A percentile compares a stretch with the other conserved stretches of the same genome.
Evolutionary conservation across 805 yeast genomes (phyloP).

Genomic region (Ogataea pini): DNA sequence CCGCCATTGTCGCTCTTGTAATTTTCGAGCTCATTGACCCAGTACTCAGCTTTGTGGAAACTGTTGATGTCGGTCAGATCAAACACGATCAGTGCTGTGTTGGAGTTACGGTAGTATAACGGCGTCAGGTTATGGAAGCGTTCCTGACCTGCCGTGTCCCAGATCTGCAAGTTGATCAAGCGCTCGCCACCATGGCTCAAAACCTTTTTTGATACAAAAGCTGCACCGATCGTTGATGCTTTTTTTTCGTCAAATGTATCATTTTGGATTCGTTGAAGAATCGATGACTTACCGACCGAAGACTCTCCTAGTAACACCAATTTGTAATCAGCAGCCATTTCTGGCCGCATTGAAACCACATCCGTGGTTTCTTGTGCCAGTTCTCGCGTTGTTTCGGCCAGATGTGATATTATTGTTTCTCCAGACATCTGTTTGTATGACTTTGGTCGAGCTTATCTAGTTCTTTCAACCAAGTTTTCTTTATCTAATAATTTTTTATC

Average conservation of each 20-base stretch:
- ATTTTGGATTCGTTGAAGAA: constrained; percentile 76
- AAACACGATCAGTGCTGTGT: constrained; percentile 84
- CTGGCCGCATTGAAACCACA: constrained; percentile 16
- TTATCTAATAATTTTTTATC: not conserved
- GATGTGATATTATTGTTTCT: constrained; percentile 23
- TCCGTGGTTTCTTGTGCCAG: not conserved
- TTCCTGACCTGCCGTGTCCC: constrained; percentile 98
- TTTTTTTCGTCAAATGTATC: constrained; percentile 74
- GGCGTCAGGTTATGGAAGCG: constrained; percentile 82
- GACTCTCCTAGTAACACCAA: constrained; percentile 49
- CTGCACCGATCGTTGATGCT: constrained; percentile 98
- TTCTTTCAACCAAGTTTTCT: not conserved
- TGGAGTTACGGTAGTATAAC: constrained; percentile 78
- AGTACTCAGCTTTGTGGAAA: constrained; percentile 74
- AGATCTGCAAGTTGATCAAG: constrained; percentile 59
- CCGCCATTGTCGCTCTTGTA: constrained; percentile 29
- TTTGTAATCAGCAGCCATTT: constrained; percentile 35
- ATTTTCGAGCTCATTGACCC: constrained; percentile 77
- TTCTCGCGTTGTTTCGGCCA: constrained; percentile 1
- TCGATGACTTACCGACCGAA: constrained; percentile 67
- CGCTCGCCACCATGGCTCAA: constrained; percentile 35
- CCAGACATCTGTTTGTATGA: constrained; percentile 5
- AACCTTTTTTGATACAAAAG: constrained; percentile 83
- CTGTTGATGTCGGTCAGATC: constrained; percentile 61
- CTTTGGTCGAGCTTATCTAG: not conserved